Evolutionary conservation across 495 filamentous ascomycete species (phyloP), one percentile per base, ranked within the genome.

Genomic region (Bacidia rubella): DNA sequence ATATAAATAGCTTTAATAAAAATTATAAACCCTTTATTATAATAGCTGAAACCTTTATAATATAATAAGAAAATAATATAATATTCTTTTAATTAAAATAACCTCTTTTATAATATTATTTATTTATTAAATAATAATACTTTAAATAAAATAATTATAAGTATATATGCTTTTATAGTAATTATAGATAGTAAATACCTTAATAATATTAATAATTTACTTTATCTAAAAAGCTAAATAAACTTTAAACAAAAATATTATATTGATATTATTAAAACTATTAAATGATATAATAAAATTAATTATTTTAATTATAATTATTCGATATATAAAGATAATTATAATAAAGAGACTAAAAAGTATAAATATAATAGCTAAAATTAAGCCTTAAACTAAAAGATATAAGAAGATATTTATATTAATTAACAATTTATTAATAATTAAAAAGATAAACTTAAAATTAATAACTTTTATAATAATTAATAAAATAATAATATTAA

Each of bases 401-500:
- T 27, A 15, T 49, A 29, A 11, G 27, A 32, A 10, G 11, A 11
- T 25, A 11, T 27, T 11, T 49, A 25, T 10, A 24, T n/a, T n/a
- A n/a, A n/a, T n/a, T n/a, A n/a, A n/a, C n/a, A n/a, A n/a, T n/a
- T n/a, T n/a, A n/a, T n/a, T n/a, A n/a, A n/a, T n/a, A n/a, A n/a
- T n/a, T n/a, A n/a, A n/a, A n/a, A 49, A 52, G 40, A 49, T 50
- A 44, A 44, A 19, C 17, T 17, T 55, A 52, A 40, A 51, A 39
- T 60, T 54, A 43, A 45, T 46, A 56, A 21, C n/a, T n/a, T n/a
- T n/a, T n/a, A n/a, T n/a, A n/a, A 27, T 49, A 21, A 26, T 49
- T 44, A 47, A 26, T 60, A 48, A 51, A 51, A 55, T 49, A 51
- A 9, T 43, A 43, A 47, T 22, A 57, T 38, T 44, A 45, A 32